Evolutionary conservation across 208 protist species (phyloP), one percentile per base, ranked within the genome.

Genomic region (Leptomonas pyrrhocoris): DNA sequence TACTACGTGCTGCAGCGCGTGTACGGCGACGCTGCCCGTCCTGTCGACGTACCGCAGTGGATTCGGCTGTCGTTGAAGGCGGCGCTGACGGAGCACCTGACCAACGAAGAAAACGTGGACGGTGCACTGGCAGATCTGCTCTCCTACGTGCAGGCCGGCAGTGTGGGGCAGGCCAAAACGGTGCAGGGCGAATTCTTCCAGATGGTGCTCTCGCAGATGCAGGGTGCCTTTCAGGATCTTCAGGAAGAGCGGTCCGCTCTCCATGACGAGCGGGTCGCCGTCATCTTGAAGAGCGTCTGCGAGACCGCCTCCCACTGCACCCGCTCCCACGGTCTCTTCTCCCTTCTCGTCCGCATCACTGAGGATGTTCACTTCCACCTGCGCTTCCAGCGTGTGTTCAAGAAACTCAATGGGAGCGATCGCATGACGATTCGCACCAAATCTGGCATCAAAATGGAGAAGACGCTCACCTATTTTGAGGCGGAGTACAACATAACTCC

Each of bases 381-480:
- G 30, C 88, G 89, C 46, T 95, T 96, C 68, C 79, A 84, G 40
- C 74, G 64, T 8, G 80, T 93, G 13, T 96, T 88, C 63, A 90
- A 90, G 56, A 84, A 81, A 40, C 56, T 96, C 13, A 84, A 46
- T 45, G 73, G 63, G 6, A 53, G 38, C 19, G 88, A 95, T 45
- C 83, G 89, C 50, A 83, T 76, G 48, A 96, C 88, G 5, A 89
- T 96, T 28, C 92, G 92, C 16, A 86, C 74, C 15, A 83, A 79
- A 42, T 62, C 57, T 36, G 73, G 58, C 28, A 76, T 94, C n/a
- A 84, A 90, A 53, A 88, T 96, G 79, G 53, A 86, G 6, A 83
- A 90, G 66, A 96, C 92, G n/a, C 75, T 94, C n/a, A 79, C 86
- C 18, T 94, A 94, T 80, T 95, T 97, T 68, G 93, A 97, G 68